Percentiles rank a stretch among this genome's conserved stretches.
These are phyloP conservation scores for Fusarium pilosicola DNA, from an alignment of 2,329 filamentous ascomycete species.

Conservation along the genomic window DNA sequence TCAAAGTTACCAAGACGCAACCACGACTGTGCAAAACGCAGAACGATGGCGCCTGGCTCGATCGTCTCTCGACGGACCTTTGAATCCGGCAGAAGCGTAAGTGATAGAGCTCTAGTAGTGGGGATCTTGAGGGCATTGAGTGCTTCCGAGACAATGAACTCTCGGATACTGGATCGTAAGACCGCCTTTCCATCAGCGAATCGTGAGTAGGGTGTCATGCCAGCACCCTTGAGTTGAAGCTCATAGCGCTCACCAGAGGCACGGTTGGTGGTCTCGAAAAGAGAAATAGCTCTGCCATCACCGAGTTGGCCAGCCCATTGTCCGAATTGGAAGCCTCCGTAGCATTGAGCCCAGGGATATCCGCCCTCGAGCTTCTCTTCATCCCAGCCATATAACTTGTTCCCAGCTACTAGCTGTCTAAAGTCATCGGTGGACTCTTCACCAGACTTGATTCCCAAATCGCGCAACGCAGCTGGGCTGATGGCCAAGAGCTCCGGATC, in stretches of 20 bases:
- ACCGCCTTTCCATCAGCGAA: slow-evolving; percentile 98
- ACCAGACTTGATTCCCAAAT: slow-evolving; percentile 77
- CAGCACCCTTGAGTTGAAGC: slow-evolving; percentile 93
- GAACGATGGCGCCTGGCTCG: slow-evolving; percentile 92
- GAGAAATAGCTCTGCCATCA: slow-evolving; percentile 91
- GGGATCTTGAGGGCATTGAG: slow-evolving; percentile 88
- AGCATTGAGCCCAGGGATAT: slow-evolving; percentile 99
- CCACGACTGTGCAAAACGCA: slow-evolving; percentile 92
- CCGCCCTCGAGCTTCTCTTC: slow-evolving; percentile 72
- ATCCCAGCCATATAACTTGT: slow-evolving; percentile 82
- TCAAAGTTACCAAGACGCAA: slow-evolving; percentile 96
- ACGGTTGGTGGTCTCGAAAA: slow-evolving; percentile 89
- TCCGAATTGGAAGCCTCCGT: slow-evolving; percentile 84
- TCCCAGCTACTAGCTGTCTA: slow-evolving; percentile 80
- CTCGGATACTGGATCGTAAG: slow-evolving; percentile 88
- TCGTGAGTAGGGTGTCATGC: slow-evolving; percentile 91
- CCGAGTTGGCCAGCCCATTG: slow-evolving; percentile 96
- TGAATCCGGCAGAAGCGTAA: slow-evolving; percentile 78
- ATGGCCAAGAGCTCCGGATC: slow-evolving; percentile 84
- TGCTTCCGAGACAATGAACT: slow-evolving; percentile 92
- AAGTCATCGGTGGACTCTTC: slow-evolving; percentile 81
- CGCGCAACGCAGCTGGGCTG: slow-evolving; percentile 79
- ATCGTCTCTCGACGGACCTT: slow-evolving; percentile 80
- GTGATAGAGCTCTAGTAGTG: slow-evolving; percentile 83
- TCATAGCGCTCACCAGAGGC: slow-evolving; percentile 80